A percentile compares a stretch with the other conserved stretches of the same genome.
phyloP scores from a whole-genome alignment of 495 filamentous ascomycete species.

The Tuber brumale region DNA sequence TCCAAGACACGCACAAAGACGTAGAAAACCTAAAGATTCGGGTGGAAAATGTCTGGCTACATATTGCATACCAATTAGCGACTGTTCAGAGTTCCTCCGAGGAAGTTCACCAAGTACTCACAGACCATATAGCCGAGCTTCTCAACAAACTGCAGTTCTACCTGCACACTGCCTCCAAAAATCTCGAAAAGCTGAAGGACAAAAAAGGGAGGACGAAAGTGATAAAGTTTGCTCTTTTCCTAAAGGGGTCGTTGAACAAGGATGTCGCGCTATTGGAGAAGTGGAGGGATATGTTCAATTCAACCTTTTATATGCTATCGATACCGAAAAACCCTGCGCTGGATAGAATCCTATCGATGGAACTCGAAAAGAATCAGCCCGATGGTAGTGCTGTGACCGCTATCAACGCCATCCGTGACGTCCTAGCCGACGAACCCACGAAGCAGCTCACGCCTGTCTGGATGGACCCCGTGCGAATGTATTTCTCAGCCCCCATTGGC shows the following conservation, averaged over 20 bases:
- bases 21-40: constrained; percentile 41
- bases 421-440: constrained; percentile 6
- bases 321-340: constrained; percentile 39
- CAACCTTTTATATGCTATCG: constrained; percentile 46
- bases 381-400: constrained; percentile 5
- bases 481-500: constrained; percentile 11
- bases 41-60: constrained; percentile 44
- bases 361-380: constrained; percentile 2
- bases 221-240: constrained; percentile 11
- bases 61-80: constrained; percentile 41
- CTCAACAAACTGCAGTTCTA: constrained; percentile 41
- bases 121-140: constrained; percentile 40
- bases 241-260: constrained; percentile 40
- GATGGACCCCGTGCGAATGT: constrained; percentile 16
- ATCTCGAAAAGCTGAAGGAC: constrained; percentile 34
- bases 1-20: constrained; percentile 33
- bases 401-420: constrained; percentile 19
- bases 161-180: constrained; percentile 36
- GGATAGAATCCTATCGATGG: constrained; percentile 38
- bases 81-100: constrained; percentile 43
- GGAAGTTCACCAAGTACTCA: constrained; percentile 43
- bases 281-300: constrained; percentile 45
- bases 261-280: constrained; percentile 44
- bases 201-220: constrained; percentile 17
- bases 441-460: not conserved